Evolutionary conservation across 345 rosid genomes (phyloP).

Genomic region (Gynandropsis gynandra): DNA sequence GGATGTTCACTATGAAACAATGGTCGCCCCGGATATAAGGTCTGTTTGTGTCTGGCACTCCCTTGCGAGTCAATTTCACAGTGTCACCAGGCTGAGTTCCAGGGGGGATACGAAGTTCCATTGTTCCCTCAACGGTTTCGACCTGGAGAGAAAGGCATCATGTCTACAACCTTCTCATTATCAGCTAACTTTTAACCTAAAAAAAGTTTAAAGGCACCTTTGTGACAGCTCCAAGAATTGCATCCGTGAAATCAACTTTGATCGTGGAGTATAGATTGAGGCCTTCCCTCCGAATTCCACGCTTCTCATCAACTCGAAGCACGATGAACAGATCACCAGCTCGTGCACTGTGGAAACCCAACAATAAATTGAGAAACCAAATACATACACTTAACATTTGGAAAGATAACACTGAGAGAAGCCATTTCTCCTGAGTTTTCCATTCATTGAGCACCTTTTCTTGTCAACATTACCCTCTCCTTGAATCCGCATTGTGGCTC

Average conservation of each 20-base stretch:
- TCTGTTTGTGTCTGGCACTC: constrained; percentile 75
- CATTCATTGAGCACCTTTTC: constrained; percentile 39
- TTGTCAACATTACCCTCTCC: constrained; percentile 69
- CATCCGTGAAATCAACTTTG: constrained; percentile 66
- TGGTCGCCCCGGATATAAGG: constrained; percentile 82
- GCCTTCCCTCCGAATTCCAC: constrained; percentile 75
- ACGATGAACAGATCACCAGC: constrained; percentile 67
- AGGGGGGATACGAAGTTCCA: constrained; percentile 62
- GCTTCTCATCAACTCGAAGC: constrained; percentile 60
- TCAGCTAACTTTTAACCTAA: not conserved
- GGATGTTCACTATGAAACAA: constrained; percentile 56
- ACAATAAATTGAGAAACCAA: constrained; percentile 13
- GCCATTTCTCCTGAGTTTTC: constrained; percentile 1
- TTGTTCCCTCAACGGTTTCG: constrained; percentile 74
- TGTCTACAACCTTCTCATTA: constrained; percentile 8
- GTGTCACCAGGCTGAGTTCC: constrained; percentile 86
- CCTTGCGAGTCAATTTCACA: constrained; percentile 50
- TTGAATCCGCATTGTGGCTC: constrained; percentile 58
- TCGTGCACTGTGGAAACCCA: constrained; percentile 39
- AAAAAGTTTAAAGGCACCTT: constrained; percentile 39
- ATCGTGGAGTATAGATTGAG: constrained; percentile 71
- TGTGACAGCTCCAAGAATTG: constrained; percentile 61
- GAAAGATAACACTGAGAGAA: not conserved
- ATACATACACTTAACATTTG: not conserved
- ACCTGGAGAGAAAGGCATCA: constrained; percentile 42